Conservation (phyloP, 768 basidiomycete genomes). For the Tricholoma furcatifolium region DNA sequence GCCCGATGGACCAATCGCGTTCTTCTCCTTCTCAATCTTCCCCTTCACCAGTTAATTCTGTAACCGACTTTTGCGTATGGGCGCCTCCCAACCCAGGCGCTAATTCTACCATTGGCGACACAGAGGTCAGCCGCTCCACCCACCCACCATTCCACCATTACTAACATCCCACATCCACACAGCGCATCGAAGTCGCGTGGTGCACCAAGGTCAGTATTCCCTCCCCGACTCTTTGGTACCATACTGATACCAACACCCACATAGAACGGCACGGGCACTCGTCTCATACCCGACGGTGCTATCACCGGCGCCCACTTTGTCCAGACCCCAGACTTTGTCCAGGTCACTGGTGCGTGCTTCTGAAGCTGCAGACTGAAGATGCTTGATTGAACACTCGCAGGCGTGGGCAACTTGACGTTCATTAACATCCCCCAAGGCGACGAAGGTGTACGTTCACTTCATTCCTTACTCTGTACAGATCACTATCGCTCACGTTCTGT, state of each 20-base stretch:
- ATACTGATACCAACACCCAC: slow-evolving; percentile 12
- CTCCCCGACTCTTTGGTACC: neutral
- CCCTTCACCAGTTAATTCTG: slow-evolving; percentile 46
- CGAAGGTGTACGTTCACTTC: slow-evolving; percentile 38
- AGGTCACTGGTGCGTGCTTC: slow-evolving; percentile 57
- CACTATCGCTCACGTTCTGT: neutral
- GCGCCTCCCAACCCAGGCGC: slow-evolving; percentile 47
- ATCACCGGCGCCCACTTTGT: slow-evolving; percentile 69
- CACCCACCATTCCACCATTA: too few species aligned
- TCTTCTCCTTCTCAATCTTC: neutral
- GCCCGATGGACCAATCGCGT: too few species aligned
- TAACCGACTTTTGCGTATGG: slow-evolving; percentile 50
- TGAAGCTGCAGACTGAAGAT: too few species aligned
- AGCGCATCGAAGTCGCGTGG: slow-evolving; percentile 45
- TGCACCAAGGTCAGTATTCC: slow-evolving; percentile 34
- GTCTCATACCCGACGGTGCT: slow-evolving; percentile 71
- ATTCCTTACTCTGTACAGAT: neutral
- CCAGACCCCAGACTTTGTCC: slow-evolving; percentile 73
- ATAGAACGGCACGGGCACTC: slow-evolving; percentile 62
- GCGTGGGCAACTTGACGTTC: slow-evolving; percentile 61
- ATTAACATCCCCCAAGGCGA: slow-evolving; percentile 65
- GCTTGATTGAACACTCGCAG: slow-evolving; percentile 34
- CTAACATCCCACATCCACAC: slow-evolving; percentile 11
- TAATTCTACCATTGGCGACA: slow-evolving; percentile 54
- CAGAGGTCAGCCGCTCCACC: too few species aligned